Percentiles rank a stretch among this genome's conserved stretches.
These are phyloP conservation scores for Clathrospora elynae DNA, from an alignment of 2,329 filamentous ascomycete species.

Conservation along the genomic window DNA sequence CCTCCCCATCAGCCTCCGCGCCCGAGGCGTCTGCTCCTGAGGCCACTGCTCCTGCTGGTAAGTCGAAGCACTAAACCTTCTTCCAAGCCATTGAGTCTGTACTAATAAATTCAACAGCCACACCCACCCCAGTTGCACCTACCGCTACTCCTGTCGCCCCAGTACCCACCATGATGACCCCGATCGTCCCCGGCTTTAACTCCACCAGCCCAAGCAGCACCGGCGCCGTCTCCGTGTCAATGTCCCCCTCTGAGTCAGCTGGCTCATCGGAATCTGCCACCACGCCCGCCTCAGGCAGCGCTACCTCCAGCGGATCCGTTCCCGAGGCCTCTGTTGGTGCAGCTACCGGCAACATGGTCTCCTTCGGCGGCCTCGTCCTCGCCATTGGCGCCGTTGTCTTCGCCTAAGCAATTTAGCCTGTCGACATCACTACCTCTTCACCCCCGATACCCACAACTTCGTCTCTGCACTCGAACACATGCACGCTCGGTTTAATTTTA, in stretches of 20 bases:
- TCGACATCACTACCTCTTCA: background rate
- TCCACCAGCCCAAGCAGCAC: conserved; percentile 12
- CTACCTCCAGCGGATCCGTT: conserved; percentile 11
- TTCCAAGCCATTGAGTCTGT: background rate
- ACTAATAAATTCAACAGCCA: conserved; percentile 10
- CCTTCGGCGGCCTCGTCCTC: conserved; percentile 36
- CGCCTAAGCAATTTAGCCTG: conserved; percentile 28
- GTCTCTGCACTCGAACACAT: no score
- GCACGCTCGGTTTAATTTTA: no score
- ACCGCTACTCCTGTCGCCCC: conserved; percentile 18
- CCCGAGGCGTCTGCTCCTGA: conserved; percentile 3
- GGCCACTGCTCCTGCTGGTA: conserved; percentile 10
- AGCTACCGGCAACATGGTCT: conserved; percentile 35
- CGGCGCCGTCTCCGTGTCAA: conserved; percentile 2
- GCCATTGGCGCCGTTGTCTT: conserved; percentile 38
- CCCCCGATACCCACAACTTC: background rate
- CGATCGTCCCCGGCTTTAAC: conserved; percentile 18
- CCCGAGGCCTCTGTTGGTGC: conserved; percentile 28
- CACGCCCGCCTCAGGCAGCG: conserved; percentile 14
- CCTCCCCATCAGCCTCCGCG: conserved; percentile 10
- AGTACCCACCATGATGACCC: conserved; percentile 5
- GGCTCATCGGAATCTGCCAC: conserved; percentile 5
- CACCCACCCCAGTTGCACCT: conserved; percentile 10
- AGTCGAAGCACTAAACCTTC: background rate
- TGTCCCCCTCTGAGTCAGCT: conserved; percentile 2